phyloP scores from a whole-genome alignment of 2,329 filamentous ascomycete species.

The Botrytis squamosa region DNA sequence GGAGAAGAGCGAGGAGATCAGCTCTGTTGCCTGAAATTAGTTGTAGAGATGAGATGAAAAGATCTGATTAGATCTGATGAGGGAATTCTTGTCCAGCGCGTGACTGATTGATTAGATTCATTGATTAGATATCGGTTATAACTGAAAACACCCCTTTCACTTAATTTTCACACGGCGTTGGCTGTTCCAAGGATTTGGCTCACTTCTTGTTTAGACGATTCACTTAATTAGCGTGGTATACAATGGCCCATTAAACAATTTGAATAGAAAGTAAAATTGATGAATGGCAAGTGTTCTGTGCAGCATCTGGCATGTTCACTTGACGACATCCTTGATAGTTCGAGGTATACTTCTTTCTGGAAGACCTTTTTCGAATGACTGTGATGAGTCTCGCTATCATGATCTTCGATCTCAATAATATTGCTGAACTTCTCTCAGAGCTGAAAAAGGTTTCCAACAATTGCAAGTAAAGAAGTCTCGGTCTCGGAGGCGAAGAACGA shows the following conservation, averaged over 20 bases:
- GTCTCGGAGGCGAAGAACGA: background rate
- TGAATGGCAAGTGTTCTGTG: background rate
- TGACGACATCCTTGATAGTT: background rate
- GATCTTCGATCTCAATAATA: background rate
- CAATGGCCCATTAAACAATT: background rate
- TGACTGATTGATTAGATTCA: background rate
- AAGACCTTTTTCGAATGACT: too few species aligned
- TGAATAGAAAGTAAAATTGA: background rate
- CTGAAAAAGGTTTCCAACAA: background rate
- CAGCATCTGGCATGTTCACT: background rate
- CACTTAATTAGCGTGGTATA: background rate
- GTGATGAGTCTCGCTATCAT: background rate
- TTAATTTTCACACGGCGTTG: background rate
- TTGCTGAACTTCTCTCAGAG: too few species aligned
- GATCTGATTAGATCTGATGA: background rate
- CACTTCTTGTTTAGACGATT: background rate
- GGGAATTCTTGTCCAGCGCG: background rate
- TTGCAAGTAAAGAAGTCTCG: background rate
- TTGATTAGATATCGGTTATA: background rate
- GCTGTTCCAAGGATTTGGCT: background rate
- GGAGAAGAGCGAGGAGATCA: background rate
- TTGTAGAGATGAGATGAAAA: background rate
- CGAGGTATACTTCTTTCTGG: background rate
- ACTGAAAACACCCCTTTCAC: background rate
- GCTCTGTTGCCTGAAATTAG: background rate